Evolutionary conservation across 73 alveolate genomes (phyloP).

Genomic region (Paramecium biaurelia): DNA sequence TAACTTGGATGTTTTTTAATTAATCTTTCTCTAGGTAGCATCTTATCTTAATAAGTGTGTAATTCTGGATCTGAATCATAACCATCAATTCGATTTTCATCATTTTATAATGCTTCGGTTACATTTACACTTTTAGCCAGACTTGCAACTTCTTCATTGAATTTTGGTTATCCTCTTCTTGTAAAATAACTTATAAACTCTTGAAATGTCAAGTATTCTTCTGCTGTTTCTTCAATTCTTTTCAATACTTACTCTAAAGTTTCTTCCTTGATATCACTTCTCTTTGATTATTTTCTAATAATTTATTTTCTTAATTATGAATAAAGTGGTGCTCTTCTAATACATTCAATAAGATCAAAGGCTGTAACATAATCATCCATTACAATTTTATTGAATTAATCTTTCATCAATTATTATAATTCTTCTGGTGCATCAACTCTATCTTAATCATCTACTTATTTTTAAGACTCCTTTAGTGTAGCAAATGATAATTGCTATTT

Average conservation of each 20-base stretch:
- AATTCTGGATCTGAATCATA: slow-evolving; percentile 70
- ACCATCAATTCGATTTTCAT: slow-evolving; percentile 50
- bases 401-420: background rate
- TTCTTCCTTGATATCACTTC: slow-evolving; percentile 59
- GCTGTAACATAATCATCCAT: slow-evolving; percentile 52
- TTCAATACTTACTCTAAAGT: slow-evolving; percentile 73
- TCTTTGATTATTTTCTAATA: slow-evolving; percentile 51
- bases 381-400: background rate
- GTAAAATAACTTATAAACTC: slow-evolving; percentile 80
- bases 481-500: slow-evolving; percentile 34
- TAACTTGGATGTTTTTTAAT: background rate
- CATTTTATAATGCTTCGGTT: slow-evolving; percentile 10
- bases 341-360: background rate
- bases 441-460: slow-evolving; percentile 7
- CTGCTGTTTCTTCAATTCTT: slow-evolving; percentile 76
- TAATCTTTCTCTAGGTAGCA: slow-evolving; percentile 36
- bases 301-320: slow-evolving; percentile 23
- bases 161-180: slow-evolving; percentile 81
- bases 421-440: slow-evolving; percentile 29
- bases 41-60: slow-evolving; percentile 43
- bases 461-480: background rate
- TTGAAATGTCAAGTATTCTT: slow-evolving; percentile 72
- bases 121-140: slow-evolving; percentile 39
- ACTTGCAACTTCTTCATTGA: slow-evolving; percentile 65
- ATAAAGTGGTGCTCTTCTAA: slow-evolving; percentile 51